Evolutionary conservation across 1,284 basidiomycete genomes (phyloP).

Genomic region (Microbotryum violaceum): DNA sequence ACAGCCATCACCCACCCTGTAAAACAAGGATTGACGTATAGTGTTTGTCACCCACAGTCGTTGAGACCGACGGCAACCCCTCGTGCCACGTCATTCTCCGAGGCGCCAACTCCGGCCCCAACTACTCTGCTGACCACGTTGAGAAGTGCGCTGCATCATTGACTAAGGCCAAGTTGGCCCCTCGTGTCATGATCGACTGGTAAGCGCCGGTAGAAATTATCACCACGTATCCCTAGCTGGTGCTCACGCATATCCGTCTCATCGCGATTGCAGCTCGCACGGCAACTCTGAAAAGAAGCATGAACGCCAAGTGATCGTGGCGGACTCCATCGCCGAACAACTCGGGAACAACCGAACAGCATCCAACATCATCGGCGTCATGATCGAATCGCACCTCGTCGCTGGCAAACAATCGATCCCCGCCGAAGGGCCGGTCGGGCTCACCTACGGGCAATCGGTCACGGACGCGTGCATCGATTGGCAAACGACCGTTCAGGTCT

Average conservation of each 20-base stretch:
- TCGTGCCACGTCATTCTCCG: constrained; percentile 88
- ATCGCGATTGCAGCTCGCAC: constrained; percentile 56
- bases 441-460: constrained; percentile 82
- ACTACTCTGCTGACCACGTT: constrained; percentile 71
- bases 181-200: constrained; percentile 41
- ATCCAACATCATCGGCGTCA: constrained; percentile 82
- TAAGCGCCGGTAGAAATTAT: not conserved
- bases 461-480: constrained; percentile 80
- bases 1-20: not conserved
- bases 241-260: not conserved
- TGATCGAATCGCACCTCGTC: constrained; percentile 91
- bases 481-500: constrained; percentile 70
- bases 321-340: constrained; percentile 51
- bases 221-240: not conserved
- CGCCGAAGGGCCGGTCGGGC: constrained; percentile 59
- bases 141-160: constrained; percentile 68
- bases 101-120: constrained; percentile 77
- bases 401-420: constrained; percentile 83
- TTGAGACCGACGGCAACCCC: constrained; percentile 54
- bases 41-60: constrained; percentile 10
- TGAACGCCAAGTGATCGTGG: constrained; percentile 50
- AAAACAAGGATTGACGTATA: not conserved
- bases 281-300: constrained; percentile 57
- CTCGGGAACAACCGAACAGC: constrained; percentile 65
- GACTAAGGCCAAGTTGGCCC: constrained; percentile 62